phyloP scores from a whole-genome alignment of 495 filamentous ascomycete species.

The Margaritispora aquatica region DNA sequence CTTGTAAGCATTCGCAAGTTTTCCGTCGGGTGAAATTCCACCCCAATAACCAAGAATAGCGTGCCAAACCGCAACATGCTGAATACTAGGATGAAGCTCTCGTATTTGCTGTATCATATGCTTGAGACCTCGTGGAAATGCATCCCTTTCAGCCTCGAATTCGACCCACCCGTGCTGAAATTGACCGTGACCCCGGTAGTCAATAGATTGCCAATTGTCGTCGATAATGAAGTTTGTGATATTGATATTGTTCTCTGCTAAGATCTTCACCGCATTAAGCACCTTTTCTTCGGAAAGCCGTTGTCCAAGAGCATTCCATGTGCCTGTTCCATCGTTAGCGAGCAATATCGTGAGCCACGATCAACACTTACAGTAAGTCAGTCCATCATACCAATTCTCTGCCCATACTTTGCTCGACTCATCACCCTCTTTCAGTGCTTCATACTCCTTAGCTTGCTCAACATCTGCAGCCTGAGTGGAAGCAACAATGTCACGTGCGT shows the following conservation, averaged over 20 bases:
- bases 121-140: slow-evolving; percentile 76
- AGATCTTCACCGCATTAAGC: slow-evolving; percentile 59
- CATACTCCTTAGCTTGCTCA: slow-evolving; percentile 38
- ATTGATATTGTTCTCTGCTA: slow-evolving; percentile 66
- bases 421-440: slow-evolving; percentile 30
- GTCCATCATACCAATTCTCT: slow-evolving; percentile 83
- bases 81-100: slow-evolving; percentile 60
- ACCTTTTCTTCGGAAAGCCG: slow-evolving; percentile 75
- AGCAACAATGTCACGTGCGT: slow-evolving; percentile 65
- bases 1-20: slow-evolving; percentile 71
- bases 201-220: slow-evolving; percentile 90
- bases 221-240: slow-evolving; percentile 86
- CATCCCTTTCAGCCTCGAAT: slow-evolving; percentile 79
- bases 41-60: slow-evolving; percentile 96
- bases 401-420: slow-evolving; percentile 60
- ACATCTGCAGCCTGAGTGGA: slow-evolving; percentile 23
- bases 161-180: slow-evolving; percentile 50
- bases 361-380: slow-evolving; percentile 51
- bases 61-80: slow-evolving; percentile 92
- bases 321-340: slow-evolving; percentile 40
- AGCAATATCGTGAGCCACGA: neutral
- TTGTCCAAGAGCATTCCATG: slow-evolving; percentile 91
- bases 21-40: slow-evolving; percentile 65
- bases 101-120: slow-evolving; percentile 62
- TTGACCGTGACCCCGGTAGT: slow-evolving; percentile 38